Evolutionary conservation across 192 early-diverging fungal genomes (phyloP).

Genomic region (Coemansia sp.): DNA sequence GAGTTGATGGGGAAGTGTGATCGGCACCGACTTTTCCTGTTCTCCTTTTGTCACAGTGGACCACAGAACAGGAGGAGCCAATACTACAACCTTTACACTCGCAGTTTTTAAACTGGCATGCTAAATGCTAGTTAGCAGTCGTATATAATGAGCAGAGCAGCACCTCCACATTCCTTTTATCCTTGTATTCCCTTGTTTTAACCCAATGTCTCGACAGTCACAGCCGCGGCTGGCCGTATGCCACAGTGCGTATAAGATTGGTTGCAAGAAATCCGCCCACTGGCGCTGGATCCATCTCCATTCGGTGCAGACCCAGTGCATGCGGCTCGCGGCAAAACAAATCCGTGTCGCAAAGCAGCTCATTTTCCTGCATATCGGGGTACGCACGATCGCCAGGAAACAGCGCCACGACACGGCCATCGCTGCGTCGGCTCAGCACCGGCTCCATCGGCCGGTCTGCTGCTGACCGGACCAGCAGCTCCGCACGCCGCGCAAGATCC

Average conservation of each 20-base stretch:
- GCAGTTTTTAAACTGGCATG: not conserved
- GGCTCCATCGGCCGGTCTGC: constrained; percentile 28
- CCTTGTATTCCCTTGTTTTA: not conserved
- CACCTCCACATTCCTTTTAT: not conserved
- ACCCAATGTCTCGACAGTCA: not conserved
- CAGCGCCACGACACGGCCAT: constrained; percentile 31
- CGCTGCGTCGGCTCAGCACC: constrained; percentile 24
- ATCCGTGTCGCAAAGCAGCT: not conserved
- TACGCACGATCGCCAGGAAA: constrained; percentile 47
- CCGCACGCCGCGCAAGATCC: constrained; percentile 30
- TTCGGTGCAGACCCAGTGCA: constrained; percentile 21
- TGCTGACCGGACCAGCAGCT: not conserved
- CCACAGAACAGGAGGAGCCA: too few species aligned
- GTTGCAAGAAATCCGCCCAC: constrained; percentile 33
- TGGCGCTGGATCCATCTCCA: constrained; percentile 22
- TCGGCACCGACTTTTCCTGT: too few species aligned
- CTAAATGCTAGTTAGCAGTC: not conserved
- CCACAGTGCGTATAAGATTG: constrained; percentile 1
- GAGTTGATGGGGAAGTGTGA: too few species aligned
- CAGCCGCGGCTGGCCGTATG: not conserved
- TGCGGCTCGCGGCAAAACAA: constrained; percentile 5
- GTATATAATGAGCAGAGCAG: too few species aligned
- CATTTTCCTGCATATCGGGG: constrained; percentile 1
- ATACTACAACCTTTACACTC: too few species aligned
- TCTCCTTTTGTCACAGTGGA: too few species aligned